Evolutionary conservation across 2,329 filamentous ascomycete species (phyloP).

Genomic region (Drechmeria coniospora): DNA sequence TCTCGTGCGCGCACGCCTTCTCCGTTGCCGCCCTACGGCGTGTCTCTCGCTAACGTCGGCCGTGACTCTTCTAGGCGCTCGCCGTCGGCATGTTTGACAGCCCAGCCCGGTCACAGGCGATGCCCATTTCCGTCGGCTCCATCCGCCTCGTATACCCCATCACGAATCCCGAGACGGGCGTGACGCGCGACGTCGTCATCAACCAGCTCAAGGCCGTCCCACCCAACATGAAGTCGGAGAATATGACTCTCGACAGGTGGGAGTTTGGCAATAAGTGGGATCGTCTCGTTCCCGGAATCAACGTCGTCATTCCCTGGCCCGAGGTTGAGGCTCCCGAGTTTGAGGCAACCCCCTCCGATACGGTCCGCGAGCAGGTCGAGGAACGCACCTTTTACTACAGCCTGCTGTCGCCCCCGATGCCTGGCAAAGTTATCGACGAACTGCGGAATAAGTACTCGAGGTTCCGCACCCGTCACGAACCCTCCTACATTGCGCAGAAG

Average conservation of each 20-base stretch:
- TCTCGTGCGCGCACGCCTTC: too few species aligned
- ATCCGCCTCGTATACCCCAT: constrained; percentile 73
- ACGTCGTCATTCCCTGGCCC: constrained; percentile 66
- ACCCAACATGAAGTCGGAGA: constrained; percentile 28
- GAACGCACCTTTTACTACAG: constrained; percentile 63
- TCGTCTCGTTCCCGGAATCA: constrained; percentile 53
- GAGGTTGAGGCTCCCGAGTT: constrained; percentile 31
- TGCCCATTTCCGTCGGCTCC: constrained; percentile 49
- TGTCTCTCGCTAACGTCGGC: too few species aligned
- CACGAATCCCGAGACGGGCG: constrained; percentile 46
- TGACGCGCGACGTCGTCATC: constrained; percentile 60
- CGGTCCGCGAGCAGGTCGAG: constrained; percentile 60
- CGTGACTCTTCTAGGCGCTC: constrained; percentile 11
- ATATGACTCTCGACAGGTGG: constrained; percentile 26
- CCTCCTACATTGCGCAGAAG: constrained; percentile 53
- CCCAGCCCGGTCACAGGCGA: constrained; percentile 13
- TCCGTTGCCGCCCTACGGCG: too few species aligned
- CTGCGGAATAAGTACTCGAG: constrained; percentile 68
- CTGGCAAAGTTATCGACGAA: constrained; percentile 65
- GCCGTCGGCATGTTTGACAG: constrained; percentile 15
- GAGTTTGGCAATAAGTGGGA: constrained; percentile 27
- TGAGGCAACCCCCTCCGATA: constrained; percentile 50
- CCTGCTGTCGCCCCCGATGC: constrained; percentile 64
- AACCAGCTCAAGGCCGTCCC: constrained; percentile 46
- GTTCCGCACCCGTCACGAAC: constrained; percentile 68